Conservation (phyloP, 495 filamentous ascomycete genomes). For the Neurospora sp. region DNA sequence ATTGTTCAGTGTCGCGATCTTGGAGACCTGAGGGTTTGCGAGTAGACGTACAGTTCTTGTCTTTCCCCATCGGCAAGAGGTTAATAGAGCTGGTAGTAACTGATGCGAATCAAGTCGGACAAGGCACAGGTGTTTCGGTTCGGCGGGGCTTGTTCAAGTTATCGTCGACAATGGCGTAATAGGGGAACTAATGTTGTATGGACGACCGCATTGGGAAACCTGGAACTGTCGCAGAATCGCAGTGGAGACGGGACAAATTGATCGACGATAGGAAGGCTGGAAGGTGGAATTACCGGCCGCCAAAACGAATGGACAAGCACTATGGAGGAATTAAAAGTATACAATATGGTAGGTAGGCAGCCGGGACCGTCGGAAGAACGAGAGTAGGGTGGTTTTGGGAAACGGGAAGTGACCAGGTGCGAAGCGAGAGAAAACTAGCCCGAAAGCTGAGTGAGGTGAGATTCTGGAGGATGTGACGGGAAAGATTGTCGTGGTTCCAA, state of each 20-base stretch:
- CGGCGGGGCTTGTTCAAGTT: background rate
- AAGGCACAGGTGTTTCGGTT: background rate
- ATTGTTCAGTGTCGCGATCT: slow-evolving; percentile 7
- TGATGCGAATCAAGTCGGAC: background rate
- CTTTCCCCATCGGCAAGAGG: slow-evolving; percentile 11
- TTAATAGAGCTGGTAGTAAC: background rate
- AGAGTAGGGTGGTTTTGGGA: slow-evolving; percentile 8
- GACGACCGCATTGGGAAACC: background rate
- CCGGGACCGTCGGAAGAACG: slow-evolving; percentile 4
- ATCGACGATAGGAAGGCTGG: background rate
- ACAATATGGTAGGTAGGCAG: background rate
- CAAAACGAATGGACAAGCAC: background rate
- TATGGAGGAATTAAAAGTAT: background rate
- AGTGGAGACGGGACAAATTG: background rate
- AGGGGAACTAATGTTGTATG: background rate
- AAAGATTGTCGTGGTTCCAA: background rate
- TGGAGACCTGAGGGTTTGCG: background rate
- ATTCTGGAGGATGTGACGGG: background rate
- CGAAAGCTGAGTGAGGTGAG: slow-evolving; percentile 18
- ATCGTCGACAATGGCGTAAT: background rate
- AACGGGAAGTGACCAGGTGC: background rate
- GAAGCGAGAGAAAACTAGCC: slow-evolving; percentile 20
- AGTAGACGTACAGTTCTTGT: slow-evolving; percentile 9
- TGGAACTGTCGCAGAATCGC: background rate
- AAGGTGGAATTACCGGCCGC: background rate